These are phyloP conservation scores for Viridothelium virens DNA, from an alignment of 495 filamentous ascomycete species.

Conservation along the genomic window DNA sequence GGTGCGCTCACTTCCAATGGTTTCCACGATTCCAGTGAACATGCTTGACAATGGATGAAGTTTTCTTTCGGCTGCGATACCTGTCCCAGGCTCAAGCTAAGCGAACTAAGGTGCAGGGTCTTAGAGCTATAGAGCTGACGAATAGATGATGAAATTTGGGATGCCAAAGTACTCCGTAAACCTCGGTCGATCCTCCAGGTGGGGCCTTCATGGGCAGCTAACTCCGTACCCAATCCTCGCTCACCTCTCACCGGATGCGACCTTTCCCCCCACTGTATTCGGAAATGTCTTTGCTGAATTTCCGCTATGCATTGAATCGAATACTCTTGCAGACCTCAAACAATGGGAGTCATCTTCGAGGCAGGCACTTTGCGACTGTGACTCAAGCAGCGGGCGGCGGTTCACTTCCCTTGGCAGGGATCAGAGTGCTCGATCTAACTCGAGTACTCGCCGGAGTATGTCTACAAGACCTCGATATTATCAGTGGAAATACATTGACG, in stretches of 20 bases:
- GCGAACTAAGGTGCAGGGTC: not conserved
- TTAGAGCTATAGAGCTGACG: not conserved
- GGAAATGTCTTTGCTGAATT: not conserved
- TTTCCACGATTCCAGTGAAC: constrained; percentile 97
- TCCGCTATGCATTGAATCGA: not conserved
- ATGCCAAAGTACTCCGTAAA: not conserved
- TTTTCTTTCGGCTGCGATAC: not conserved
- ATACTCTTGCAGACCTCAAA: not conserved
- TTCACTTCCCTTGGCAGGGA: constrained; percentile 64
- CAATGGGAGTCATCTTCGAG: not conserved
- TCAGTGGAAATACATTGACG: constrained; percentile 20
- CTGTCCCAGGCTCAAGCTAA: not conserved
- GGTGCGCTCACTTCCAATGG: constrained; percentile 68
- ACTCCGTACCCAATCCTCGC: not conserved
- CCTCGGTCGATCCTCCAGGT: not conserved
- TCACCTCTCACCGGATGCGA: not conserved
- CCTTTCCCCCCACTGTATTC: not conserved
- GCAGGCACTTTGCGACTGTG: constrained; percentile 19
- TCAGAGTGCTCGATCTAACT: constrained; percentile 91
- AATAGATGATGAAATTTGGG: too few species aligned
- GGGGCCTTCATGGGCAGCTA: not conserved
- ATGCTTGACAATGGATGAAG: constrained; percentile 41
- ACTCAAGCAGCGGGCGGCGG: constrained; percentile 14
- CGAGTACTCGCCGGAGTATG: constrained; percentile 89
- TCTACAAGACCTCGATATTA: constrained; percentile 16